These are phyloP conservation scores for Coemansia sp. DNA, from an alignment of 192 early-diverging fungal species.

Conservation along the genomic window DNA sequence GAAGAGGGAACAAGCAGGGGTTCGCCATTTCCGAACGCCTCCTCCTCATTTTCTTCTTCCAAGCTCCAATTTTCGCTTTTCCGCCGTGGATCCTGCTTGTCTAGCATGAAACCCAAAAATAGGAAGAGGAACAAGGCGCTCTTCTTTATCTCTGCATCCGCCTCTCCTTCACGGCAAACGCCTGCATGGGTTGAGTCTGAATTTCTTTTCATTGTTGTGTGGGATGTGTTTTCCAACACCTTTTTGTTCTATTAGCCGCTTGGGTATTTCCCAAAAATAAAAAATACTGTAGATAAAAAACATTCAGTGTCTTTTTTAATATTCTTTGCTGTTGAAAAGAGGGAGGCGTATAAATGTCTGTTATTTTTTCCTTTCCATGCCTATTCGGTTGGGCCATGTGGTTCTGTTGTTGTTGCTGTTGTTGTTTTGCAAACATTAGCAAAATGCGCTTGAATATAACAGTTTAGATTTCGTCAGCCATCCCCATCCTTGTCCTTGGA, in stretches of 20 bases:
- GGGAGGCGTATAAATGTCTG: slow-evolving; percentile 30
- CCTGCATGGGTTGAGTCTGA: too few species aligned
- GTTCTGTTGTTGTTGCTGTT: neutral
- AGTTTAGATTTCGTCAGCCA: neutral
- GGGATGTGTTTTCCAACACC: neutral
- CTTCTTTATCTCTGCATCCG: too few species aligned
- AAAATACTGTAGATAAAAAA: slow-evolving; percentile 6
- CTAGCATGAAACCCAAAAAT: too few species aligned
- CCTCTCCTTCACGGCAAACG: too few species aligned
- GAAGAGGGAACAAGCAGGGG: neutral
- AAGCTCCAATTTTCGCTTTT: neutral
- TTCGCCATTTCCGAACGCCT: neutral
- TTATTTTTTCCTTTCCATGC: neutral
- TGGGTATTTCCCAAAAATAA: neutral
- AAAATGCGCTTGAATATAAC: neutral
- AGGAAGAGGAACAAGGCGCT: too few species aligned
- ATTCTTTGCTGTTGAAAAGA: slow-evolving; percentile 1
- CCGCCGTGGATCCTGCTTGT: too few species aligned
- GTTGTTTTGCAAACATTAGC: neutral
- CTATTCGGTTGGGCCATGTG: neutral
- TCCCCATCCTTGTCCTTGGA: too few species aligned
- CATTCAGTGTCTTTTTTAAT: neutral
- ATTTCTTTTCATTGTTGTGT: slow-evolving; percentile 3
- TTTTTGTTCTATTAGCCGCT: slow-evolving; percentile 2
- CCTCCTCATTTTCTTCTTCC: neutral